A percentile compares a stretch with the other conserved stretches of the same genome.
phyloP scores from a whole-genome alignment of 2,329 filamentous ascomycete genomes.

The Cladobotryum mycophilum region DNA sequence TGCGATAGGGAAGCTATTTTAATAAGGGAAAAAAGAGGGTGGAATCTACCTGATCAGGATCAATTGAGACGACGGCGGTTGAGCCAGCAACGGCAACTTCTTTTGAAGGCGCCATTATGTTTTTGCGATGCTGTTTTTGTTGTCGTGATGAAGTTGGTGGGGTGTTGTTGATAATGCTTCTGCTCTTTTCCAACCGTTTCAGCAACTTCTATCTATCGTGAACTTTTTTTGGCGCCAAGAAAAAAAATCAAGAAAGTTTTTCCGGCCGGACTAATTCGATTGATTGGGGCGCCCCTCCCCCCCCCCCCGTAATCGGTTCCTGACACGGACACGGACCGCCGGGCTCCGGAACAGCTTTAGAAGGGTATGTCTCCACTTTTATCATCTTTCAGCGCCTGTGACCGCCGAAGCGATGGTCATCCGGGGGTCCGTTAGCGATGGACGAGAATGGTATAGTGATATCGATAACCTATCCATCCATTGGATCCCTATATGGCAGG shows the following conservation, averaged over 20 bases:
- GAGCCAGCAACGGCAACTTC: constrained; percentile 29
- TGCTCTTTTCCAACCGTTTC: too few species aligned
- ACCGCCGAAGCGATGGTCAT: too few species aligned
- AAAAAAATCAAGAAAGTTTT: constrained; percentile 22
- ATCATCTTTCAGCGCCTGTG: too few species aligned
- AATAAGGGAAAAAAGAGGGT: neutral
- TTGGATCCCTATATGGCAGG: too few species aligned
- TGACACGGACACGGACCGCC: constrained; percentile 15
- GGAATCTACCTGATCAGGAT: constrained; percentile 35
- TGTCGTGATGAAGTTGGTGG: constrained; percentile 24
- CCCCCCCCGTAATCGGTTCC: constrained; percentile 17
- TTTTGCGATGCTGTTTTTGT: constrained; percentile 12
- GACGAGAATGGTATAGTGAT: too few species aligned
- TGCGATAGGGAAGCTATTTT: neutral
- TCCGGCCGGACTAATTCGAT: constrained; percentile 24
- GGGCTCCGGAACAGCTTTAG: constrained; percentile 5
- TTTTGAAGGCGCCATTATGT: constrained; percentile 37
- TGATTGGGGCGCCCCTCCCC: constrained; percentile 19
- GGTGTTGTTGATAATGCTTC: constrained; percentile 1
- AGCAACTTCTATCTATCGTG: constrained; percentile 5
- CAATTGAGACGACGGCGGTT: constrained; percentile 28
- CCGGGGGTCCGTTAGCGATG: too few species aligned
- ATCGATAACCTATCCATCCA: too few species aligned
- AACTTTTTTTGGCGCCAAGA: constrained; percentile 9
- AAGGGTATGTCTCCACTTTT: too few species aligned